Base-by-base conservation (phyloP, 768 basidiomycete genomes). In the Pleurotus pulmonarius region DNA sequence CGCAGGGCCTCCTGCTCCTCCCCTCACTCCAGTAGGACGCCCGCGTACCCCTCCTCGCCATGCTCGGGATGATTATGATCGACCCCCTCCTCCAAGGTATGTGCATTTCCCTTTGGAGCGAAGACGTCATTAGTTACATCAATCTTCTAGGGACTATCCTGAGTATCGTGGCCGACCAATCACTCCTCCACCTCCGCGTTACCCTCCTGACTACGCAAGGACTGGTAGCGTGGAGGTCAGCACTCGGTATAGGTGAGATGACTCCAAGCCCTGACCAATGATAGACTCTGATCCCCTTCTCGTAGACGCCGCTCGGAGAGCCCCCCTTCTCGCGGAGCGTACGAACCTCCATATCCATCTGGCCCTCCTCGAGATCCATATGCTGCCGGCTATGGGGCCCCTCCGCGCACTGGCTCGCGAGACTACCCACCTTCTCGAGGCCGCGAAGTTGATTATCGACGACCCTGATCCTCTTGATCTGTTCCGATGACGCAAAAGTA, bases 271-370 rank as follows among this genome's bases (percentile, higher is more conserved):
- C 48, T 44, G 18, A 3, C 25, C 22, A 12, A 20, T 57, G 52
- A 53, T 15, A 40, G 20, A 45, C 24, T 45, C 48, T 45, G 43
- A 48, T 15, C 24, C 40, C 58, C 3, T 53, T 58, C 18, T 52
- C 20, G 29, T 58, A 88, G 87, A 56, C 86, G 89, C 62, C 86
- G 89, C 52, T 92, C 90, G 34, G 78, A 83, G 63, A 91, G 89
- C 63, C 87, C 86, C 56, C 78, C 80, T 59, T 71, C 80, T 56
- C 75, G 83, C 62, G 69, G 73, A 49, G 49, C 68, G 6, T 87
- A 86, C 69, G 84, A 87, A 49, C 63, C 67, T 58, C 67, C 72
- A 40, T 84, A 85, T 63, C 65, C 78, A 47, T 67, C 65, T 54
- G 63, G 68, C 56, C 57, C 69, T 53, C 67, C 70, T 62, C 65